Base-by-base conservation (phyloP, 73 alveolate species). In the Durusdinium trenchii region DNA sequence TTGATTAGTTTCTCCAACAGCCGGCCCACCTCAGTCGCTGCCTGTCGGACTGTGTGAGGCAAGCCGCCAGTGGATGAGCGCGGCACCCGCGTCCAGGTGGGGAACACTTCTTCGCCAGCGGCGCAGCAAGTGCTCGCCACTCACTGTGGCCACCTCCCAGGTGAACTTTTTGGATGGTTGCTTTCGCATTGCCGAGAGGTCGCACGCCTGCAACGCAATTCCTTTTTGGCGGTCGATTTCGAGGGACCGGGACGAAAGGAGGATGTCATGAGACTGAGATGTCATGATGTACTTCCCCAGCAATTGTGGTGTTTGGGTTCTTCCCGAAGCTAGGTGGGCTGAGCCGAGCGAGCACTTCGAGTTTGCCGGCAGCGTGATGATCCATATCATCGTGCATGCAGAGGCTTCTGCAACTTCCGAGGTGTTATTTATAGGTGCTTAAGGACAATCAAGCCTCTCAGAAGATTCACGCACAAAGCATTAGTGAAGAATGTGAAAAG, bases 291-390 rank as follows among this genome's bases (percentile, higher is more conserved):
- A n/a, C n/a, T n/a, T n/a, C 69, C 23, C 42, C 82, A 16, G 43
- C 82, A 67, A 23, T 26, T 67, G 43, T 18, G 0, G 1, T 73
- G 85, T n/a, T 35, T 35, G 38, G 69, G 69, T 57, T 57, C 23
- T 57, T 23, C 69, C 12, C 12, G 69, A 16, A 16, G 84, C 84
- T 16, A 26, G 95, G 91, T 92, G 98, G 98, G 84, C 91, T 3
- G 98, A 92, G 71, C 98, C 98, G 38, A 73, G 82, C 10, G 98
- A 75, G 91, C 98, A 92, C 69, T 92, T 92, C 62, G 98, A 92
- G 81, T 92, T 92, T 38, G 98, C 98, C 43, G 98, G 98, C 69
- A 92, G 98, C 82, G 79, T 92, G 78, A 43, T 92, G 89, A 75
- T 92, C 78, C 89, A 92, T 91, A 92, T 92, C 92, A 20, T 69